phyloP scores from a whole-genome alignment of 257 asterid species.

The Marsdenia floribunda region DNA sequence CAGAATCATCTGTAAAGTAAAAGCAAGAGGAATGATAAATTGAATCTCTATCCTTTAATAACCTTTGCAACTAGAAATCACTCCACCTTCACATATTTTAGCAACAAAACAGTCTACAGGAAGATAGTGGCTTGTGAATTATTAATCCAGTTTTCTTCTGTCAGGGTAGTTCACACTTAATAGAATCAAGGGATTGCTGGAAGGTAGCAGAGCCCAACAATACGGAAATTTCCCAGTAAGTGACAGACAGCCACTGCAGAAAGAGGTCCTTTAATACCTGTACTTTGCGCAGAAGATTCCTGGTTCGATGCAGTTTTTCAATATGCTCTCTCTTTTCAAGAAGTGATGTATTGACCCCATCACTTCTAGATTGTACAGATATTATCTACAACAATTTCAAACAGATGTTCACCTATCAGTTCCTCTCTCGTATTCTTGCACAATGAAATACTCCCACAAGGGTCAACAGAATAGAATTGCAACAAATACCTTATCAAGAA shows the following conservation, averaged over 20 bases:
- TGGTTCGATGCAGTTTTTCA: constrained; percentile 95
- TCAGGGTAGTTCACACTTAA: neutral
- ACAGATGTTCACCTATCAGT: neutral
- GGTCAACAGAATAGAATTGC: constrained; percentile 10
- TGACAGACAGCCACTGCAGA: neutral
- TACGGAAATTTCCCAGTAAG: neutral
- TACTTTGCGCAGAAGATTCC: constrained; percentile 89
- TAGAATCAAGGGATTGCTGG: neutral
- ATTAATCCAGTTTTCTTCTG: neutral
- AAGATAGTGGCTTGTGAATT: neutral
- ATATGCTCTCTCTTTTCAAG: constrained; percentile 93
- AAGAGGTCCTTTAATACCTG: constrained; percentile 53
- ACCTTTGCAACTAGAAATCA: neutral
- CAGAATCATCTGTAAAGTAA: neutral
- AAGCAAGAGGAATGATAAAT: neutral
- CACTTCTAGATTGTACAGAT: constrained; percentile 94
- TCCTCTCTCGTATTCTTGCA: constrained; percentile 4
- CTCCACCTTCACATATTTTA: neutral
- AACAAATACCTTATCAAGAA: constrained; percentile 88
- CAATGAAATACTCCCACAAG: neutral
- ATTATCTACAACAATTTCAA: constrained; percentile 59
- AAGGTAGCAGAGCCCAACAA: neutral
- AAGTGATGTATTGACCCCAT: constrained; percentile 95
- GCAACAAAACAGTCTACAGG: neutral
- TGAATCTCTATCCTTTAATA: neutral